phyloP scores from a whole-genome alignment of 768 basidiomycete species.

The Dioszegia crocea region DNA sequence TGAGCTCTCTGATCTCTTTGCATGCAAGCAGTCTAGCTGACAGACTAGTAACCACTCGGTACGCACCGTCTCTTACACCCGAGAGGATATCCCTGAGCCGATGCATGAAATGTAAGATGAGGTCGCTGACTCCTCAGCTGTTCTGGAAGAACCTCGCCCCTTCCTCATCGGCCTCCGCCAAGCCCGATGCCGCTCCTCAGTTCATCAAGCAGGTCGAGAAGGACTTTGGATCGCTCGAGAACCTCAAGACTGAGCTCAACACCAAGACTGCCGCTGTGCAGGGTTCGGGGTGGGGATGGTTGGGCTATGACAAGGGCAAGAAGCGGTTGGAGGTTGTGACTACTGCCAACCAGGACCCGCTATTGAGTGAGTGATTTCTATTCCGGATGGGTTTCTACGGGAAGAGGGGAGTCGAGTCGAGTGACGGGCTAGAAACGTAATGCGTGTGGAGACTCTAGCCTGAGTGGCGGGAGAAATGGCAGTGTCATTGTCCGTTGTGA shows the following conservation, averaged over 20 bases:
- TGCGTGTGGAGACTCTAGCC: too few relatives aligned
- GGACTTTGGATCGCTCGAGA: conserved; percentile 67
- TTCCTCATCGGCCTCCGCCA: conserved; percentile 57
- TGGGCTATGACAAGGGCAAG: conserved; percentile 65
- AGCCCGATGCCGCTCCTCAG: conserved; percentile 61
- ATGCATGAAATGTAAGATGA: too few relatives aligned
- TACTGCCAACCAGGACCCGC: conserved; percentile 94
- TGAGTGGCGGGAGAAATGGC: too few relatives aligned
- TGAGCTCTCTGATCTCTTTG: conserved; percentile 12
- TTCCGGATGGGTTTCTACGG: too few relatives aligned
- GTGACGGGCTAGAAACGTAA: too few relatives aligned
- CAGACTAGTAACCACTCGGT: conserved; percentile 57
- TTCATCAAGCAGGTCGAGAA: conserved; percentile 53
- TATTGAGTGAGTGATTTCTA: conserved; percentile 53
- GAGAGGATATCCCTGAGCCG: neutral
- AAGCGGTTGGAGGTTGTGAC: conserved; percentile 84
- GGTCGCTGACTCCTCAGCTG: conserved; percentile 53
- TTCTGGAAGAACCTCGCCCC: conserved; percentile 95
- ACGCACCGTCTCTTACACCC: neutral
- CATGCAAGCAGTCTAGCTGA: conserved; percentile 2
- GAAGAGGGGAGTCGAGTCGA: too few relatives aligned
- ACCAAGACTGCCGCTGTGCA: conserved; percentile 78
- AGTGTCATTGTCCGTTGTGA: too few relatives aligned
- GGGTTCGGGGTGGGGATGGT: conserved; percentile 95
- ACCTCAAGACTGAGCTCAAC: conserved; percentile 76